Percentiles rank a stretch among this genome's conserved stretches.
phyloP scores from a whole-genome alignment of 208 protist genomes.

The Angomonas deanei region DNA sequence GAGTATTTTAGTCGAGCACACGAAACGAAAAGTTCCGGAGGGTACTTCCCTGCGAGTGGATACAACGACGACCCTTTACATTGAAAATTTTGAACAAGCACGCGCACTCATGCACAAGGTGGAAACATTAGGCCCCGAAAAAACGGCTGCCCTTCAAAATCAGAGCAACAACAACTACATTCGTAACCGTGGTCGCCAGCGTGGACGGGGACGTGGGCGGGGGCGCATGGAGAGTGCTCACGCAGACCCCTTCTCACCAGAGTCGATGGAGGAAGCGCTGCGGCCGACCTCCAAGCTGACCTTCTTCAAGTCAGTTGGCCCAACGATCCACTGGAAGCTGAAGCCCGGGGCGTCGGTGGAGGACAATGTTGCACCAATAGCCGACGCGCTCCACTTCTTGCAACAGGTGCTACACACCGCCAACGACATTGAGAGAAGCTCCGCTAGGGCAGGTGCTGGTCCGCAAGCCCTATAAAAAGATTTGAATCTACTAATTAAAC shows the following conservation, averaged over 20 bases:
- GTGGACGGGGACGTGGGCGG: conserved; percentile 13
- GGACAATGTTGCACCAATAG: conserved; percentile 74
- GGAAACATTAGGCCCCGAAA: conserved; percentile 31
- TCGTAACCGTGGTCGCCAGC: conserved; percentile 14
- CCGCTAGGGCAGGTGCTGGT: conserved; percentile 53
- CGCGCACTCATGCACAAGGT: conserved; percentile 62
- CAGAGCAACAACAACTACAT: conserved; percentile 55
- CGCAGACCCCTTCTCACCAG: conserved; percentile 8
- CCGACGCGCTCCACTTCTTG: conserved; percentile 70
- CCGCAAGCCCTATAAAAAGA: conserved; percentile 46
- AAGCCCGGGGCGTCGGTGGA: conserved; percentile 44
- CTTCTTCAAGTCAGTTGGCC: conserved; percentile 69
- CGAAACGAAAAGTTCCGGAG: conserved; percentile 51
- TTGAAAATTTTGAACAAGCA: conserved; percentile 86
- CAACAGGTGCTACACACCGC: conserved; percentile 76
- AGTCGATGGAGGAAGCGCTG: conserved; percentile 37
- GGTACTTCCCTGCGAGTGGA: conserved; percentile 72
- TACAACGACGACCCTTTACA: conserved; percentile 76
- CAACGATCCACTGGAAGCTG: conserved; percentile 80
- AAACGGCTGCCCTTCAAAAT: conserved; percentile 50
- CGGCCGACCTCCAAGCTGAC: conserved; percentile 68
- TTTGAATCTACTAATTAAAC: background rate
- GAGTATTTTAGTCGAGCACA: conserved; percentile 84
- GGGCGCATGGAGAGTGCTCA: background rate
- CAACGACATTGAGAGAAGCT: conserved; percentile 77